Conservation (phyloP, 2,329 filamentous ascomycete genomes). For the Trichoderma polysporum region DNA sequence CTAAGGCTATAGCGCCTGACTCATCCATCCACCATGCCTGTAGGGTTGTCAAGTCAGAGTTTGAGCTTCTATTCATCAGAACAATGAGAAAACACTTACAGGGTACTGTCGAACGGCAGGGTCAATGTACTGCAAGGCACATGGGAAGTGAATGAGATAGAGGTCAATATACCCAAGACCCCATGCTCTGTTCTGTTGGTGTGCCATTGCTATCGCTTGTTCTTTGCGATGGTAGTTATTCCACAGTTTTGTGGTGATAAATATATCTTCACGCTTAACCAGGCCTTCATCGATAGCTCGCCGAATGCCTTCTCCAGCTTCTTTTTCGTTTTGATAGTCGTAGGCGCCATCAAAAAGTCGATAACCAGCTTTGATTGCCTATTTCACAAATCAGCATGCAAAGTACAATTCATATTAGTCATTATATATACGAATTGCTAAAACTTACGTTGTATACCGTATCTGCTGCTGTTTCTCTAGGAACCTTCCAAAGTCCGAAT, state of each 20-base stretch:
- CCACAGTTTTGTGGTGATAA: constrained; percentile 89
- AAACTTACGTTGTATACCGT: constrained; percentile 57
- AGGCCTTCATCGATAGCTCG: constrained; percentile 56
- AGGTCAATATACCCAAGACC: constrained; percentile 84
- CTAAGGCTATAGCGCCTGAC: constrained; percentile 50
- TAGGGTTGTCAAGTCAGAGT: neutral
- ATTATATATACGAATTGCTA: too few species aligned
- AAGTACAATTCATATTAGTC: neutral
- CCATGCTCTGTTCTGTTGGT: constrained; percentile 75
- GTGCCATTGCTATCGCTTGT: constrained; percentile 68
- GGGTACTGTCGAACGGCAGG: constrained; percentile 42
- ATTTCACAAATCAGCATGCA: neutral
- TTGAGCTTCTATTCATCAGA: neutral
- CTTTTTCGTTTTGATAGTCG: constrained; percentile 64
- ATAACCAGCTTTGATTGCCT: constrained; percentile 52
- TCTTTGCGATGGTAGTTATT: constrained; percentile 82
- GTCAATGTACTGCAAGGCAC: constrained; percentile 45
- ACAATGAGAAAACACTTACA: neutral
- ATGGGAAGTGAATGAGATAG: constrained; percentile 71
- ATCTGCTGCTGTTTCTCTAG: constrained; percentile 43
- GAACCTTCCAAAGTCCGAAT: constrained; percentile 70
- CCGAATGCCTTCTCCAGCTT: constrained; percentile 64
- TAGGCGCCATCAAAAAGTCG: constrained; percentile 53
- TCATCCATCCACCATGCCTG: constrained; percentile 4
- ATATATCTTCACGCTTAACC: constrained; percentile 73